Conservation (phyloP, 139 green algal species). For the Micromonas commoda region DNA sequence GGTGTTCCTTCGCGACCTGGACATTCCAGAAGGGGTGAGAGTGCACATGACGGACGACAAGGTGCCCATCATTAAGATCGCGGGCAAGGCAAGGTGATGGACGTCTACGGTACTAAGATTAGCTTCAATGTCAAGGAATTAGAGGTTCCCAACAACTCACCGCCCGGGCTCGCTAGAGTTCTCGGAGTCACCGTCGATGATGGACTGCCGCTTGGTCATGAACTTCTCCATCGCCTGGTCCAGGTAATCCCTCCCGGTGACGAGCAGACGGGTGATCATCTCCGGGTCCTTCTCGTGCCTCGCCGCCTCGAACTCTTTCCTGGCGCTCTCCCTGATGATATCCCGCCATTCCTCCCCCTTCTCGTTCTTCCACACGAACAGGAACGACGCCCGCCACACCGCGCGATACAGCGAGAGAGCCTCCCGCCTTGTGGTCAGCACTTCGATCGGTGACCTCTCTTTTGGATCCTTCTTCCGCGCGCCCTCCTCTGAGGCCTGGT, state of each 20-base stretch:
- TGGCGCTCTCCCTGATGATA: conserved; percentile 15
- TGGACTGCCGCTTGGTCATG: conserved; percentile 2
- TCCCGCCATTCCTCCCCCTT: background rate
- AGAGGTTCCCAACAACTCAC: background rate
- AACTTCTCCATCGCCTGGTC: conserved; percentile 25
- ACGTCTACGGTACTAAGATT: background rate
- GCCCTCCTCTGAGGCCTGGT: background rate
- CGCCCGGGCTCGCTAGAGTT: background rate
- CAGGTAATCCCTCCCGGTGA: conserved; percentile 10
- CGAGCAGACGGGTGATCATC: conserved; percentile 15
- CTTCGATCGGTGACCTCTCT: background rate
- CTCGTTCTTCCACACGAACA: conserved; percentile 20
- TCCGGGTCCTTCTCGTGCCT: conserved; percentile 22
- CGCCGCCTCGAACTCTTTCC: conserved; percentile 21
- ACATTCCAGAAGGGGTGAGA: background rate
- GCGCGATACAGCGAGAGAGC: conserved; percentile 8
- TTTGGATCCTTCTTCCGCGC: background rate
- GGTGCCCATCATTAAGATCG: background rate
- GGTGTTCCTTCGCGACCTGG: background rate
- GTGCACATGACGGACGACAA: background rate
- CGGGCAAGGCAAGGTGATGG: background rate
- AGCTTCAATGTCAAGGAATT: background rate
- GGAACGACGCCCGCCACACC: conserved; percentile 7
- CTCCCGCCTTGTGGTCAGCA: conserved; percentile 18
- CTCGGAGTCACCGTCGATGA: conserved; percentile 1